Percentiles rank a stretch among this genome's conserved stretches.
phyloP scores from a whole-genome alignment of 2,329 filamentous ascomycete species.

The Monosporascus sp. region DNA sequence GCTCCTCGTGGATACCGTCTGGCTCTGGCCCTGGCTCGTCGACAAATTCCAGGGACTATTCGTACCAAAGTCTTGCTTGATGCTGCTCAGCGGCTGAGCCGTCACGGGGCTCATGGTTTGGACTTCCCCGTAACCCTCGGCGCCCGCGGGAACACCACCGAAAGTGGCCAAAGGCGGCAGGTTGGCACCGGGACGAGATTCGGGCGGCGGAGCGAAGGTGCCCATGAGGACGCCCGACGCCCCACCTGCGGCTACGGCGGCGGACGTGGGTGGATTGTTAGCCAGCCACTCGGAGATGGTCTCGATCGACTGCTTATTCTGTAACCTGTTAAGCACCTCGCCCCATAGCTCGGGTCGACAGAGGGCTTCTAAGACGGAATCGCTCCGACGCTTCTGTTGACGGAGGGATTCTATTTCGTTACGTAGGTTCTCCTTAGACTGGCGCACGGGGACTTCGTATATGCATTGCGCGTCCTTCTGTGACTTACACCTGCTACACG shows the following conservation, averaged over 20 bases:
- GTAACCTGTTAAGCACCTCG: constrained; percentile 49
- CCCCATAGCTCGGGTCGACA: constrained; percentile 45
- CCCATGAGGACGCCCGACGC: constrained; percentile 11
- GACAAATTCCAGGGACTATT: constrained; percentile 47
- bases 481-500: constrained; percentile 49
- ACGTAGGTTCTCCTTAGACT: constrained; percentile 58
- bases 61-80: constrained; percentile 36
- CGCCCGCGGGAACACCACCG: constrained; percentile 9
- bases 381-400: constrained; percentile 47
- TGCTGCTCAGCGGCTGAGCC: constrained; percentile 23
- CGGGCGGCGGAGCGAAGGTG: constrained; percentile 21
- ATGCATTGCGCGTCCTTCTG: constrained; percentile 53
- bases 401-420: constrained; percentile 54
- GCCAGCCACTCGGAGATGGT: constrained; percentile 51
- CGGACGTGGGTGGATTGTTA: constrained; percentile 24
- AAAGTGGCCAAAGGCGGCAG: constrained; percentile 23
- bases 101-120: constrained; percentile 26
- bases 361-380: constrained; percentile 52
- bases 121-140: constrained; percentile 22
- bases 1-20: constrained; percentile 40
- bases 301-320: constrained; percentile 49
- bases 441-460: constrained; percentile 58
- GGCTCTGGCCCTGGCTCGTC: constrained; percentile 31
- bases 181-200: constrained; percentile 19
- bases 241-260: constrained; percentile 10